Percentiles rank a stretch among this genome's conserved stretches.
Conservation (phyloP, 2,329 filamentous ascomycete genomes). For the Ceratocystis eucalypticola region DNA sequence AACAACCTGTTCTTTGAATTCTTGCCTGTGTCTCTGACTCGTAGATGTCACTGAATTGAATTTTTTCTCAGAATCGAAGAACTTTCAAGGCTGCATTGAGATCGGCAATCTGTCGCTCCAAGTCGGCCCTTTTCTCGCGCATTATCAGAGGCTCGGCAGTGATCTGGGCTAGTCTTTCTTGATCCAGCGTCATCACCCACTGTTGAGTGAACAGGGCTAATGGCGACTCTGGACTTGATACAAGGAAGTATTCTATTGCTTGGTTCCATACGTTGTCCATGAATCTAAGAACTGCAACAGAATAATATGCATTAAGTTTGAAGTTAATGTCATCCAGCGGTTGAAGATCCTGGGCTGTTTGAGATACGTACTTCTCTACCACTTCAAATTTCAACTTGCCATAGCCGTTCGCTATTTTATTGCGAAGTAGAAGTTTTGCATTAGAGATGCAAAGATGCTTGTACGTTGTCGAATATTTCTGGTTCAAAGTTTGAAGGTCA, state of each 20-base stretch:
- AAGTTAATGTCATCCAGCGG: constrained; percentile 25
- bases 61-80: not conserved
- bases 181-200: constrained; percentile 24
- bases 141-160: constrained; percentile 25
- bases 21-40: not conserved
- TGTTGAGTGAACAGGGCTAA: constrained; percentile 25
- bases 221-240: constrained; percentile 23
- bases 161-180: constrained; percentile 23
- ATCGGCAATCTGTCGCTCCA: constrained; percentile 25
- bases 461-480: not conserved
- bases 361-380: not conserved
- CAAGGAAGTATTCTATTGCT: constrained; percentile 24
- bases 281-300: constrained; percentile 25
- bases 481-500: constrained; percentile 26
- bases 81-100: constrained; percentile 8
- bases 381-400: not conserved
- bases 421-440: constrained; percentile 13
- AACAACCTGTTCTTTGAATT: too few relatives aligned
- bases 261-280: constrained; percentile 28
- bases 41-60: not conserved
- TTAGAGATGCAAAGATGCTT: not conserved
- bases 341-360: constrained; percentile 17
- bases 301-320: constrained; percentile 27
- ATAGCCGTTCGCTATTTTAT: fast-evolving
- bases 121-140: constrained; percentile 29